These are phyloP conservation scores for Lipomyces oligophaga DNA, from an alignment of 805 yeast species.

Conservation along the genomic window DNA sequence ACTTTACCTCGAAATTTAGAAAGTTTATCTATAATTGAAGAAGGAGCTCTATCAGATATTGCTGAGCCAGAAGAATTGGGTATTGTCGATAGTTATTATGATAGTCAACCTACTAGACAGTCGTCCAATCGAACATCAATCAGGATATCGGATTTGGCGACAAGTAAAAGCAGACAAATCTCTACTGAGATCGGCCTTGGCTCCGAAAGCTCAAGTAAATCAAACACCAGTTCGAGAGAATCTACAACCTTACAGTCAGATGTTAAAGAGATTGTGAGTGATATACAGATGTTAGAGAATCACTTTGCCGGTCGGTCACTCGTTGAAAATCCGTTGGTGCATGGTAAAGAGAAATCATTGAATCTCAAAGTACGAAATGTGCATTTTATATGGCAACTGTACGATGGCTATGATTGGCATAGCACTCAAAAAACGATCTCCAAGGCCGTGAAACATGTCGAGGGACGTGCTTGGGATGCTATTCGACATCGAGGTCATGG, in stretches of 20 bases:
- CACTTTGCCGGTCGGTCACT: slow-evolving; percentile 30
- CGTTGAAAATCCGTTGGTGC: slow-evolving; percentile 24
- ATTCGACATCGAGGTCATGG: slow-evolving; percentile 23
- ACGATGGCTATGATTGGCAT: slow-evolving; percentile 93
- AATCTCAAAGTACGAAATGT: slow-evolving; percentile 24
- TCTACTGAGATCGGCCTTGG: background rate
- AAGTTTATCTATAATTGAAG: no score
- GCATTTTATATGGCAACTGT: slow-evolving; percentile 43
- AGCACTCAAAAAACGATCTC: slow-evolving; percentile 65
- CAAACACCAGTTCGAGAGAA: background rate
- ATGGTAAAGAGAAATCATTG: slow-evolving; percentile 14
- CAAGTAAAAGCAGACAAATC: no score
- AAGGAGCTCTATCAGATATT: background rate
- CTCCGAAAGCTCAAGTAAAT: background rate
- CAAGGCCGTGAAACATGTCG: slow-evolving; percentile 62
- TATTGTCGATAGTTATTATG: slow-evolving; percentile 38
- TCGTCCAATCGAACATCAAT: no score
- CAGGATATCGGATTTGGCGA: no score
- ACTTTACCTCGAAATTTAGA: background rate
- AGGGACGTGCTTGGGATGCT: slow-evolving; percentile 44
- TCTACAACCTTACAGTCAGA: slow-evolving; percentile 1
- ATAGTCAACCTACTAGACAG: background rate
- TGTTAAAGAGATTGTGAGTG: slow-evolving; percentile 11
- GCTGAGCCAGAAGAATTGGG: background rate
- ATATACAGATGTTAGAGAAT: slow-evolving; percentile 30